Conservation (phyloP, 495 filamentous ascomycete genomes). For the Podospora tetraspora region DNA sequence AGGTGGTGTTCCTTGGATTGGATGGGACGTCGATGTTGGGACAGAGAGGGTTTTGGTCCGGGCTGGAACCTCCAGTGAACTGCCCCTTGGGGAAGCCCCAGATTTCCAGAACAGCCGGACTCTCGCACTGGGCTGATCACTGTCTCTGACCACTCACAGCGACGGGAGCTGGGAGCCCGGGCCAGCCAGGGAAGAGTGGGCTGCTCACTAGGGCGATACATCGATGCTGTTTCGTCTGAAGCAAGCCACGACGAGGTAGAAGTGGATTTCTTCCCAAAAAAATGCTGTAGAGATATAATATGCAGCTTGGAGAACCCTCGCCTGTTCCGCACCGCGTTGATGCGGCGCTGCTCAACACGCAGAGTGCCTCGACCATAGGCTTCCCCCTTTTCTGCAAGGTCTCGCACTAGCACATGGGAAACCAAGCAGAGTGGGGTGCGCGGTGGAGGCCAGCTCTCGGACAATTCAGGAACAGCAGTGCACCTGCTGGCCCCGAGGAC, state of each 20-base stretch:
- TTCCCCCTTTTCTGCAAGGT: not conserved
- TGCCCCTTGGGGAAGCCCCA: not conserved
- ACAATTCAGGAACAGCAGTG: not conserved
- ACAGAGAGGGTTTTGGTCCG: not conserved
- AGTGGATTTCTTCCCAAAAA: too few relatives aligned
- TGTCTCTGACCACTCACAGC: not conserved
- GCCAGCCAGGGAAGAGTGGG: not conserved
- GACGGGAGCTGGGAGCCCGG: not conserved
- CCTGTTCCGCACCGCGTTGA: not conserved
- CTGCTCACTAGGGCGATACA: not conserved
- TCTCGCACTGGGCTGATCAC: not conserved
- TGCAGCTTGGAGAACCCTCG: too few relatives aligned
- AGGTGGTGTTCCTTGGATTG: not conserved
- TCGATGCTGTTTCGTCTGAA: not conserved
- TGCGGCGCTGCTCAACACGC: not conserved
- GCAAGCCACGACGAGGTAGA: not conserved
- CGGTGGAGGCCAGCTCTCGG: not conserved
- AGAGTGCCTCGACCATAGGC: too few relatives aligned
- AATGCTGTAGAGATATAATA: too few relatives aligned
- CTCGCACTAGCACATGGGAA: not conserved
- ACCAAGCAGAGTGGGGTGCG: not conserved
- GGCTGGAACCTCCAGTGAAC: not conserved
- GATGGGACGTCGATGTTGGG: not conserved
- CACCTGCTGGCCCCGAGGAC: not conserved
- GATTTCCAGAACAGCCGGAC: not conserved